Conservation (phyloP, 148 eudicot species). For the Rhododendron simsii region DNA sequence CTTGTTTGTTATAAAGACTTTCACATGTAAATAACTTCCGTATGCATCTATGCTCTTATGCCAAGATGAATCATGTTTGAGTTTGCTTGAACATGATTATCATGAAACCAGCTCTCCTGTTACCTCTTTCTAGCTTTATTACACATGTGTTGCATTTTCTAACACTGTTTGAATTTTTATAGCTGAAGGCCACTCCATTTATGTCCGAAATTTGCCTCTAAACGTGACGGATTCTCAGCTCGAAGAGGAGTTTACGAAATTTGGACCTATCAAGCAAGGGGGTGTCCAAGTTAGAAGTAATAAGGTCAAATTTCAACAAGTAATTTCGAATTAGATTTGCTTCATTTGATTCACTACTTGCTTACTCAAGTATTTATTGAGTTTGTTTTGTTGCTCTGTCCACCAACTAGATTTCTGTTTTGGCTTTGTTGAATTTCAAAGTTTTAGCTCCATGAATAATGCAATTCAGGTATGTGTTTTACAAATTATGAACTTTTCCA, state of each 20-base stretch:
- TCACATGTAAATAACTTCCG: no score
- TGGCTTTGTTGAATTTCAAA: conserved; percentile 50
- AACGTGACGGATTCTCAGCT: conserved; percentile 34
- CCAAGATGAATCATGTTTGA: no score
- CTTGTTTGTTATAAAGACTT: no score
- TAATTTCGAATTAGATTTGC: neutral
- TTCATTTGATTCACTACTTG: conserved; percentile 1
- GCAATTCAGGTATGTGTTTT: conserved; percentile 41
- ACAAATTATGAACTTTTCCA: neutral
- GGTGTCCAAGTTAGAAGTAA: conserved; percentile 58
- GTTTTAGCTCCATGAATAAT: conserved; percentile 33
- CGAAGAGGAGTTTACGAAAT: conserved; percentile 40
- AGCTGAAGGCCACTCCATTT: conserved; percentile 47
- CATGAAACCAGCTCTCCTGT: no score
- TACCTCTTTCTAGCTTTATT: no score
- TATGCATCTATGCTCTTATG: no score
- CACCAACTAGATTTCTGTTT: conserved; percentile 41
- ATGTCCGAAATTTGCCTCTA: conserved; percentile 44
- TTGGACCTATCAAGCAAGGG: conserved; percentile 44
- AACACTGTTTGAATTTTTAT: neutral
- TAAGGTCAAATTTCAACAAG: conserved; percentile 26
- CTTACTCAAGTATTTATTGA: neutral
- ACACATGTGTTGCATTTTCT: neutral
- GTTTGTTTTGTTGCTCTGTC: conserved; percentile 1
- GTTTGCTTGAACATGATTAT: no score